Evolutionary conservation across 2,329 filamentous ascomycete species (phyloP), one percentile per base, ranked within the genome.

Genomic region (Sclerotinia nivalis): DNA sequence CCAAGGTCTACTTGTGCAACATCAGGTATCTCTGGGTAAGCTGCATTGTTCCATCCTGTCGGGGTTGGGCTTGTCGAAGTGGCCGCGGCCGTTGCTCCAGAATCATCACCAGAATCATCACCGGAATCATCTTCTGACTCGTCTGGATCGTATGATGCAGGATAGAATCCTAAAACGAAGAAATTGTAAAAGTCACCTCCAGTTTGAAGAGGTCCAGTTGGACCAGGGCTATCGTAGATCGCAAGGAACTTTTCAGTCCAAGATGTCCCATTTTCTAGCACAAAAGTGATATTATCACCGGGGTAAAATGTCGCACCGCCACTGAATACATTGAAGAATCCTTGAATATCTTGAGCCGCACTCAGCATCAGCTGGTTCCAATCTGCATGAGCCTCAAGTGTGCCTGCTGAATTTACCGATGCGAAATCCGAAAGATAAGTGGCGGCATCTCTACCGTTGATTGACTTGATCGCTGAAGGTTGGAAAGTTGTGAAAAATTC

Each of bases 401-500:
- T 56, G 60, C 75, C 61, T 69, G 77, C 61, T 68, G 76, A 71
- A 70, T 78, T 75, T 72, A 77, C 75, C 70, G 78, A 80, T 75
- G 72, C 74, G 34, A 82, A 82, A 1, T 83, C 79, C 55, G 83
- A 79, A 43, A 88, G 79, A 68, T 81, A 85, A 0, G 80, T 78
- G 3, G 80, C 81, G 1, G 82, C 84, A 59, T 86, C 80, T 62
- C 82, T 75, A 34, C 84, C 87, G 73, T 90, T 85, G 76, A 89
- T 88, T 68, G 82, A 79, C 1, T 78, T 76, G 40, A 89, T 81
- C 1, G 85, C 80, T 0, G 84, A 85, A 77, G 71, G 80, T 72
- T 72, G 60, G 15, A 59, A 72, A 13, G 47, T 52, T 34, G 49
- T 68, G 34, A 60, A 68, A 47, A 60, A 69, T 9, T 69, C 47